phyloP scores from a whole-genome alignment of 805 yeast genomes.

The Myxozyma geophila region DNA sequence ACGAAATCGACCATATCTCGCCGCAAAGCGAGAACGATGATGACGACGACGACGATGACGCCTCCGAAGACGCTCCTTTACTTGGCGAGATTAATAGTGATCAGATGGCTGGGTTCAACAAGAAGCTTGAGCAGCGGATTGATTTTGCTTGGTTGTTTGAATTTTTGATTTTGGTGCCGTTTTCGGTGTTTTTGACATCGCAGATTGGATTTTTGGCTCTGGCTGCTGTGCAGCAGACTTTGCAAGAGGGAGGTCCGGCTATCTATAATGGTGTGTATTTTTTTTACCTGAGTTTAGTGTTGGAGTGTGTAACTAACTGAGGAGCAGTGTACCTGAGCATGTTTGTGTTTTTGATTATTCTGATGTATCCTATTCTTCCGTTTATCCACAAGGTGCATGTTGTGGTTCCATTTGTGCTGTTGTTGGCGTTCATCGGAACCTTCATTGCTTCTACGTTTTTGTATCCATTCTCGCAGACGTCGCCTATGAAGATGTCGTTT shows the following conservation, averaged over 20 bases:
- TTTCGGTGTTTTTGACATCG: slow-evolving; percentile 59
- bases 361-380: slow-evolving; percentile 46
- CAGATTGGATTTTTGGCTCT: slow-evolving; percentile 60
- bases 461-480: slow-evolving; percentile 61
- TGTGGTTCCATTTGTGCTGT: slow-evolving; percentile 32
- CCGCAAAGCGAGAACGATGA: slow-evolving; percentile 32
- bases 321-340: slow-evolving; percentile 26
- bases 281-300: neutral
- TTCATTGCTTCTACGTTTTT: slow-evolving; percentile 40
- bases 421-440: slow-evolving; percentile 36
- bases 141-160: slow-evolving; percentile 85
- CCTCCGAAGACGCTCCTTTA: slow-evolving; percentile 34
- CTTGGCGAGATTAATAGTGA: slow-evolving; percentile 59
- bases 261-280: slow-evolving; percentile 27
- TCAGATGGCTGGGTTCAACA: slow-evolving; percentile 49
- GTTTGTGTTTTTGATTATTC: slow-evolving; percentile 40
- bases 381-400: slow-evolving; percentile 34
- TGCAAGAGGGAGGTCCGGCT: slow-evolving; percentile 61
- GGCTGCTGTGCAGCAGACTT: slow-evolving; percentile 70
- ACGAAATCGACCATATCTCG: slow-evolving; percentile 29
- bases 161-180: slow-evolving; percentile 68
- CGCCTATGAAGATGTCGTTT: slow-evolving; percentile 76
- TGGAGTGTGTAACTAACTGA: neutral
- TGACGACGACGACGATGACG: slow-evolving; percentile 18
- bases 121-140: slow-evolving; percentile 46